Evolutionary conservation across 345 rosid genomes (phyloP).

Genomic region (Rhodamnia rubescens): DNA sequence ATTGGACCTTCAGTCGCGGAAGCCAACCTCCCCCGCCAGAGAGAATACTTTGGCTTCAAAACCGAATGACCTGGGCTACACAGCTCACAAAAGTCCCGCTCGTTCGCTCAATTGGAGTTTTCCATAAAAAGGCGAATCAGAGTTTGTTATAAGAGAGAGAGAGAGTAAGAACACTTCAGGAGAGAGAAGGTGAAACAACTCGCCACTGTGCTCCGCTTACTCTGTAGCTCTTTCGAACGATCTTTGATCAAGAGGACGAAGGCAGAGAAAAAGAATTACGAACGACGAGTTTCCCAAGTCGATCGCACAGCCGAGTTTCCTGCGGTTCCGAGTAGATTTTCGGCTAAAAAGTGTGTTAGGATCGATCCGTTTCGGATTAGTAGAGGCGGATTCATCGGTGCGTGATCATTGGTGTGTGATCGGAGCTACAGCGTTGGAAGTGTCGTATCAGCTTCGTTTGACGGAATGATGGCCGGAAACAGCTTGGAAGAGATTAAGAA

Average conservation of each 20-base stretch:
- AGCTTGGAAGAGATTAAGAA: constrained; percentile 53
- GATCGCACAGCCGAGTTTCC: neutral
- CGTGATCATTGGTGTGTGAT: neutral
- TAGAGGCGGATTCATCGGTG: neutral
- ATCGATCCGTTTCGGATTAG: neutral
- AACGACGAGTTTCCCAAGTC: neutral
- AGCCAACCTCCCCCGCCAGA: neutral
- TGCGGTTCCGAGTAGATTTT: neutral
- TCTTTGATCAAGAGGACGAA: too few species aligned
- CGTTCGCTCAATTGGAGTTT: neutral
- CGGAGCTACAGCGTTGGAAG: neutral
- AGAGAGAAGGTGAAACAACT: neutral
- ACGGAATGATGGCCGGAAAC: constrained; percentile 20
- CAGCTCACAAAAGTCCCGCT: neutral
- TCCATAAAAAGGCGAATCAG: neutral
- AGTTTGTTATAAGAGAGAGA: constrained; percentile 2
- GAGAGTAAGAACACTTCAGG: neutral
- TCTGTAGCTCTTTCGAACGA: neutral
- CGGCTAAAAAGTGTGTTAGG: neutral
- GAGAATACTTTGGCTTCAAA: neutral
- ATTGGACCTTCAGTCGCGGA: neutral
- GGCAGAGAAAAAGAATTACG: neutral
- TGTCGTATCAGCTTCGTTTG: neutral
- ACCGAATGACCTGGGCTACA: constrained; percentile 6
- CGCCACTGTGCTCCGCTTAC: neutral